Percentiles rank a stretch among this genome's conserved stretches.
Evolutionary conservation across 2,329 filamentous ascomycete genomes (phyloP).

Genomic region (Aspergillus fumigatus): DNA sequence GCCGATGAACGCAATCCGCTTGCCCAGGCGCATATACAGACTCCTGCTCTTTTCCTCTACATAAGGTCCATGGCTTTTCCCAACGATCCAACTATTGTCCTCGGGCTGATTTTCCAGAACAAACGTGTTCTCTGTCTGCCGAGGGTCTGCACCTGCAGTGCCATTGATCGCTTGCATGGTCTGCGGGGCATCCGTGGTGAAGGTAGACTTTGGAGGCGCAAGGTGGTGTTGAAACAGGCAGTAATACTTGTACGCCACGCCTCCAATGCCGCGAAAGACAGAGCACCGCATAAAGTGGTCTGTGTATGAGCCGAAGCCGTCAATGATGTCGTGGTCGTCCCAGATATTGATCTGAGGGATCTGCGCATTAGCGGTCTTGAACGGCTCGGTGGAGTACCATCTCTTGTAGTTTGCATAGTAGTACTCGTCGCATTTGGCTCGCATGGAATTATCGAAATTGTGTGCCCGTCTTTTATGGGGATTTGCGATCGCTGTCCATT

Average conservation of each 20-base stretch:
- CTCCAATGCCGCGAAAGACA: constrained; percentile 62
- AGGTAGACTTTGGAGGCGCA: constrained; percentile 78
- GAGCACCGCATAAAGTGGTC: constrained; percentile 63
- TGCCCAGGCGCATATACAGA: constrained; percentile 61
- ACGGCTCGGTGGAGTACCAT: constrained; percentile 67
- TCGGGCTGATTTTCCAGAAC: constrained; percentile 56
- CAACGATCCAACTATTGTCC: constrained; percentile 74
- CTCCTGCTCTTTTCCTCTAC: constrained; percentile 58
- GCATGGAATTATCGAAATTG: constrained; percentile 62
- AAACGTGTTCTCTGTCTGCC: constrained; percentile 69
- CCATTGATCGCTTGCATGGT: constrained; percentile 50
- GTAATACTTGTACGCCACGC: constrained; percentile 57
- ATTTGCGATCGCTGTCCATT: constrained; percentile 58
- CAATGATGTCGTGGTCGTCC: constrained; percentile 64
- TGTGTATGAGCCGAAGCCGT: constrained; percentile 63
- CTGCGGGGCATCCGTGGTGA: constrained; percentile 66
- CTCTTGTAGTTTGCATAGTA: constrained; percentile 59
- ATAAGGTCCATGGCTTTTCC: constrained; percentile 65
- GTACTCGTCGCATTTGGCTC: constrained; percentile 56
- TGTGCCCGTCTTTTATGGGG: constrained; percentile 57
- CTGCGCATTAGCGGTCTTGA: constrained; percentile 56
- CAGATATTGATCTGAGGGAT: constrained; percentile 63
- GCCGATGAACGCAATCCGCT: constrained; percentile 60
- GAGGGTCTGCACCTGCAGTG: constrained; percentile 56
- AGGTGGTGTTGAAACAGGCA: constrained; percentile 70